These are phyloP conservation scores for Trematosphaeria pertusa DNA, from an alignment of 2,329 filamentous ascomycete genomes.

Conservation along the genomic window DNA sequence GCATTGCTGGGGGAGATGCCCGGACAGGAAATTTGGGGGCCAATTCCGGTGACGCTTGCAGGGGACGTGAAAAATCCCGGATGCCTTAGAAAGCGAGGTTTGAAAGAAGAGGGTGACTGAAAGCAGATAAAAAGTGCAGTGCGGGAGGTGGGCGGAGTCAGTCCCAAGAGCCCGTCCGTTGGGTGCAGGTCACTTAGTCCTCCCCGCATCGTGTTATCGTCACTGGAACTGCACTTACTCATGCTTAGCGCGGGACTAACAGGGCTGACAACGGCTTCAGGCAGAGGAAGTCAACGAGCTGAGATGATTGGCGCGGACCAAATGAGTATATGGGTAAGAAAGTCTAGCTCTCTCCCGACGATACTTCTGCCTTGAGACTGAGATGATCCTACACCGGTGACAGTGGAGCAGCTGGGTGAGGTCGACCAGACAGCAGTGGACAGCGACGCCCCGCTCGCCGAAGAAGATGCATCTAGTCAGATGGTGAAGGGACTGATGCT, in stretches of 20 bases:
- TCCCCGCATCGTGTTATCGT: constrained; percentile 18
- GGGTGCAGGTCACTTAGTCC: constrained; percentile 17
- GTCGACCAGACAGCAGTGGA: not conserved
- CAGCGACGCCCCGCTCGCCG: too few species aligned
- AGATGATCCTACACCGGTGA: constrained; percentile 38
- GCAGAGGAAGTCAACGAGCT: constrained; percentile 15
- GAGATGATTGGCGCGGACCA: constrained; percentile 15
- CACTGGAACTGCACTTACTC: constrained; percentile 17
- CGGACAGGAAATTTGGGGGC: constrained; percentile 24
- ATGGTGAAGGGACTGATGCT: constrained; percentile 21
- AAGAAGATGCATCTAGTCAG: constrained; percentile 30
- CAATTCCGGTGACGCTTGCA: constrained; percentile 18
- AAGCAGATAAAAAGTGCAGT: not conserved
- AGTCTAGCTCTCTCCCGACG: constrained; percentile 21
- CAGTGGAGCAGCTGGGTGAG: constrained; percentile 25
- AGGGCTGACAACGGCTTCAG: constrained; percentile 18
- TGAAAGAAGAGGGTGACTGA: not conserved
- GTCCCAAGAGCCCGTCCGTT: constrained; percentile 12
- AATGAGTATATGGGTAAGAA: constrained; percentile 17
- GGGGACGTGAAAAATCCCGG: constrained; percentile 3
- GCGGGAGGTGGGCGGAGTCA: not conserved
- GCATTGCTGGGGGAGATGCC: constrained; percentile 8
- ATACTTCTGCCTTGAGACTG: constrained; percentile 40
- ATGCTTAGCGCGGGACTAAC: constrained; percentile 18
- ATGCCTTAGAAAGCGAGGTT: too few species aligned